These are phyloP conservation scores for Kokia cookei DNA, from an alignment of 441 rosid species.

Conservation along the genomic window DNA sequence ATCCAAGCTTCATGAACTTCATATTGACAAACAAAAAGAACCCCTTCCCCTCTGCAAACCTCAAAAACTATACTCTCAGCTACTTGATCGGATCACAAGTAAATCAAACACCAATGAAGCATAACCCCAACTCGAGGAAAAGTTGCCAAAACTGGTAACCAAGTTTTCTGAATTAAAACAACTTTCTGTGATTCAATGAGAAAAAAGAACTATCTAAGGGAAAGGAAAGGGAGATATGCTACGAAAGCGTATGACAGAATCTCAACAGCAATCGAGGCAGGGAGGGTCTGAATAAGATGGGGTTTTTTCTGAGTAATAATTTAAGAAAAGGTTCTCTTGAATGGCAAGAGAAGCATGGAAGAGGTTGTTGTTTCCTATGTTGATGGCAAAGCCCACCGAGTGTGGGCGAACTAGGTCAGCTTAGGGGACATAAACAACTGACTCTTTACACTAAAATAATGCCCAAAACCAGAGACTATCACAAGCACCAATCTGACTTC, in stretches of 20 bases:
- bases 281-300: conserved; percentile 34
- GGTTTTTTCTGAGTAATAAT: conserved; percentile 25
- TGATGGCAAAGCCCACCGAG: conserved; percentile 71
- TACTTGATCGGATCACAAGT: conserved; percentile 12
- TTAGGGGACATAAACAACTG: conserved; percentile 70
- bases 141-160: conserved; percentile 40
- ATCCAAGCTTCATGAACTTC: conserved; percentile 98
- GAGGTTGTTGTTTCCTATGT: conserved; percentile 60
- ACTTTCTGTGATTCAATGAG: conserved; percentile 39
- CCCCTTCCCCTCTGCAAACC: conserved; percentile 10
- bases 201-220: conserved; percentile 33
- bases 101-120: conserved; percentile 25
- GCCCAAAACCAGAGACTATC: conserved; percentile 31
- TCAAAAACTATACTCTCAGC: conserved; percentile 14
- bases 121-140: conserved; percentile 25
- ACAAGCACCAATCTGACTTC: conserved; percentile 67
- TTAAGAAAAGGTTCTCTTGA: conserved; percentile 46
- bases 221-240: conserved; percentile 25
- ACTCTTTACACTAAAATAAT: conserved; percentile 43
- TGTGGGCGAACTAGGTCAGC: conserved; percentile 46
- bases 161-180: conserved; percentile 28
- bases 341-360: conserved; percentile 48
- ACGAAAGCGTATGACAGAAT: conserved; percentile 42
- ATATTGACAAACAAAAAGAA: conserved; percentile 37
- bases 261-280: conserved; percentile 59